phyloP scores from a whole-genome alignment of 257 asterid species.

The Penstemon barbatus region DNA sequence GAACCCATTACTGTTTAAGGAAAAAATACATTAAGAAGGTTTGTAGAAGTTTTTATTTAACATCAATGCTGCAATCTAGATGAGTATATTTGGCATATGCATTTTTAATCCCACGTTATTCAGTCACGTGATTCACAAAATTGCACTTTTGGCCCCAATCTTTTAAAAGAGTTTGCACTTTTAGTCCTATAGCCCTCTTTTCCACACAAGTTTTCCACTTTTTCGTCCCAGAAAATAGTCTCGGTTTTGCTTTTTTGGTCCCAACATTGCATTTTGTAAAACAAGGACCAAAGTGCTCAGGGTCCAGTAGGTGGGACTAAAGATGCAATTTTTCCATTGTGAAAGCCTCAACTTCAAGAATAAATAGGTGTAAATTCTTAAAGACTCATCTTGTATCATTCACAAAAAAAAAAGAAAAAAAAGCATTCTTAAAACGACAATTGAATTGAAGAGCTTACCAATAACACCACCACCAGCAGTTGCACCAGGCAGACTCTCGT shows the following conservation, averaged over 20 bases:
- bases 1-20: constrained; percentile 81
- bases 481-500: constrained; percentile 53
- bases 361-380: background rate
- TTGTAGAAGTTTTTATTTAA: background rate
- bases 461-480: constrained; percentile 87
- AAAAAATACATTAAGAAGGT: constrained; percentile 22
- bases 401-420: background rate
- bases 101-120: too few species aligned
- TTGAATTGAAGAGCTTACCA: constrained; percentile 45
- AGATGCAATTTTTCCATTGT: too few species aligned
- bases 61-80: background rate
- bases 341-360: background rate
- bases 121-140: too few species aligned
- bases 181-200: too few species aligned
- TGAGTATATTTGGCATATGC: background rate
- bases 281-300: too few species aligned
- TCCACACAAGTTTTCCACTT: too few species aligned
- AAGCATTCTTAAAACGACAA: constrained; percentile 23
- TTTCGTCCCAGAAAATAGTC: too few species aligned
- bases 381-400: constrained; percentile 13
- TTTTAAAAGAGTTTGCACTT: too few species aligned
- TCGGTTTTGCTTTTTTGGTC: too few species aligned
- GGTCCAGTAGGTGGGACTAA: too few species aligned
- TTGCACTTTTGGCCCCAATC: too few species aligned
- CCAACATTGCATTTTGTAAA: too few species aligned